Base-by-base conservation (phyloP, 108 stramenopile genomes). In the Chaetoceros tenuissimus region DNA sequence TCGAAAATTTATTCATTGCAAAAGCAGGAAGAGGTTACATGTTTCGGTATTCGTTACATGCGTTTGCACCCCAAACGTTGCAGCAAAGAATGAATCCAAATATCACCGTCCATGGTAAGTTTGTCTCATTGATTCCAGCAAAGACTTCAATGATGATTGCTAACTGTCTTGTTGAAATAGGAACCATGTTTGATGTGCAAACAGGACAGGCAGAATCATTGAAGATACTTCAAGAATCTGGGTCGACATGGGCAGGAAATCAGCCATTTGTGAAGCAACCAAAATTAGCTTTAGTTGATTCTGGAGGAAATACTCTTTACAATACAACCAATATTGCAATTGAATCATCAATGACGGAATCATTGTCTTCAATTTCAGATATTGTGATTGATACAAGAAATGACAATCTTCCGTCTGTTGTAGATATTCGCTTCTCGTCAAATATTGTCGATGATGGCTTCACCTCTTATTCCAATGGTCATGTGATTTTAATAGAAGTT, bases 201-300 rank as follows among this genome's bases (percentile, higher is more conserved):
- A 48, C 64, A 50, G 76, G 76, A 25, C 61, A 47, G 28, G 64
- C 76, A 13, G 43, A 60, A 17, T 28, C 24, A 28, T 54, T 77
- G 2, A 47, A 48, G 29, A 53, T 77, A 20, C 34, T 73, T 19
- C 62, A 40, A 34, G 26, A 50, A 21, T 64, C 72, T 18, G 46
- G 48, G 3, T 44, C 54, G 10, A 59, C 67, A 3, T 73, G 76
- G 72, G 76, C 76, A 31, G 76, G 76, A 18, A 73, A 69, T 40
- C 76, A 77, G 29, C 76, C 76, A 28, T 73, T 77, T 59, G 31
- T 34, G 3, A 58, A 46, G 23, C 76, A 77, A 56, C 76, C 76
- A 24, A 62, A 55, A 40, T 50, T 77, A 43, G 68, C 61, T 10
- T 43, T 77, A 1, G 56, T 70, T 13, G 76, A 77, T 59, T 50